These are phyloP conservation scores for Cyberlindnera nakhonratchasimensis DNA, from an alignment of 805 yeast species.

Conservation along the genomic window DNA sequence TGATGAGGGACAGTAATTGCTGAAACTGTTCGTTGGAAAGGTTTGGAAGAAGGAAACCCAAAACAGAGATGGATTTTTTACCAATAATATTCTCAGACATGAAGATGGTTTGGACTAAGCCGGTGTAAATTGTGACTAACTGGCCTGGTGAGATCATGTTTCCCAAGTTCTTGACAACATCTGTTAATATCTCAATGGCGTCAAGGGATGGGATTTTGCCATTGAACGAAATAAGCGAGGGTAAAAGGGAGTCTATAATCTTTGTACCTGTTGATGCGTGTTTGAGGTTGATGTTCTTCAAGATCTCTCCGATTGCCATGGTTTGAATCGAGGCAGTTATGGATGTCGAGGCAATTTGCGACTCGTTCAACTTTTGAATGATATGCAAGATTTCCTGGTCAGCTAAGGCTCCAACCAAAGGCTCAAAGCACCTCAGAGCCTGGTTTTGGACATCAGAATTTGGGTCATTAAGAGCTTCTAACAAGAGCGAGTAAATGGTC, in stretches of 20 bases:
- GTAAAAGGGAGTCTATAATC: constrained; percentile 38
- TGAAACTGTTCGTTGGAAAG: constrained; percentile 28
- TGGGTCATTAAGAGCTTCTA: constrained; percentile 50
- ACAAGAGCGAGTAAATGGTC: constrained; percentile 38
- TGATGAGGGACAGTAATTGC: constrained; percentile 19
- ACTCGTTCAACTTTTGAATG: constrained; percentile 19
- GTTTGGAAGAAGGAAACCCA: constrained; percentile 39
- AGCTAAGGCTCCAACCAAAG: constrained; percentile 29
- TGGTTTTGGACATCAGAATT: constrained; percentile 73
- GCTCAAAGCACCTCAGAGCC: constrained; percentile 57
- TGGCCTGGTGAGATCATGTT: constrained; percentile 37
- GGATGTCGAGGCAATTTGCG: constrained; percentile 23
- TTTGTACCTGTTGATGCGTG: constrained; percentile 24
- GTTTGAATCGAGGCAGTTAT: constrained; percentile 29
- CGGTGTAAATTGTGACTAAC: constrained; percentile 24
- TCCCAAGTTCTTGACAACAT: constrained; percentile 50
- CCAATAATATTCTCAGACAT: constrained; percentile 43
- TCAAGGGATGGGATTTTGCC: constrained; percentile 41
- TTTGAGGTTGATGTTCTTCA: constrained; percentile 25
- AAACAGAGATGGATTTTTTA: constrained; percentile 47
- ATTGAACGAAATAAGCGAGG: constrained; percentile 33
- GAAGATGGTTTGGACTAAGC: constrained; percentile 38
- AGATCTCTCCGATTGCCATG: constrained; percentile 27
- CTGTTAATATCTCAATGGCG: constrained; percentile 57
- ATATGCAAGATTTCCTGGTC: constrained; percentile 25